Evolutionary conservation across 2,329 filamentous ascomycete genomes (phyloP), one percentile per base, ranked within the genome.

Genomic region (Aspergillus vadensis): DNA sequence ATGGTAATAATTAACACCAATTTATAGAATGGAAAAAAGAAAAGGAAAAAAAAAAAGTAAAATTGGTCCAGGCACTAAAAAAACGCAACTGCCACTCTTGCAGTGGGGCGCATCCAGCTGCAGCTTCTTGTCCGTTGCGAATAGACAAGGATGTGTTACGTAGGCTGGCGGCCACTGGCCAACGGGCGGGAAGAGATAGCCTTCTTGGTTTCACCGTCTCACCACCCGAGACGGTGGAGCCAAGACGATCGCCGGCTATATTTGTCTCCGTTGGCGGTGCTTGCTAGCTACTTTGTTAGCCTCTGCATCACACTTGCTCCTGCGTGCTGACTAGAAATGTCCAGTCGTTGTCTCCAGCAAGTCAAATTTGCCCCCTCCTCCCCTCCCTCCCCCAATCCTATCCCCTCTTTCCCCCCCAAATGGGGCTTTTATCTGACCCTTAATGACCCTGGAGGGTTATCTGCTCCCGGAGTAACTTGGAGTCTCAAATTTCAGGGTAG

Each of bases 101-200:
- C 32, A 36, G 53, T 62, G 55, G 53, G 57, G 55, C 56, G 43
- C 56, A 60, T 39, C 55, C 53, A 64, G 48, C 55, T 53, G 55
- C 52, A 48, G 57, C 53, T 49, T 47, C 43, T 44, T 58, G 59
- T 48, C 60, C 53, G 57, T 64, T 60, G 63, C 57, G 64, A 55
- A 59, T 65, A 59, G 62, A 64, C 62, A 64, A 66, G 58, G 58
- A 47, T 23, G 62, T 49, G 60, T 65, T 66, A 65, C 64, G 60
- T 66, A 62, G 58, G 50, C 58, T 25, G 36, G 30, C 56, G 55
- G 44, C 52, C 49, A 61, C 53, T 57, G 60, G 50, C 62, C 62
- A 65, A 62, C 62, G 44, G 57, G 44, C 23, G 41, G 32, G 49
- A 49, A 21, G 48, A 58, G 52, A 55, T 41, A 30, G 52, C 32